A percentile compares a stretch with the other conserved stretches of the same genome.
phyloP scores from a whole-genome alignment of 805 yeast genomes.

The Candida sanyiensis region DNA sequence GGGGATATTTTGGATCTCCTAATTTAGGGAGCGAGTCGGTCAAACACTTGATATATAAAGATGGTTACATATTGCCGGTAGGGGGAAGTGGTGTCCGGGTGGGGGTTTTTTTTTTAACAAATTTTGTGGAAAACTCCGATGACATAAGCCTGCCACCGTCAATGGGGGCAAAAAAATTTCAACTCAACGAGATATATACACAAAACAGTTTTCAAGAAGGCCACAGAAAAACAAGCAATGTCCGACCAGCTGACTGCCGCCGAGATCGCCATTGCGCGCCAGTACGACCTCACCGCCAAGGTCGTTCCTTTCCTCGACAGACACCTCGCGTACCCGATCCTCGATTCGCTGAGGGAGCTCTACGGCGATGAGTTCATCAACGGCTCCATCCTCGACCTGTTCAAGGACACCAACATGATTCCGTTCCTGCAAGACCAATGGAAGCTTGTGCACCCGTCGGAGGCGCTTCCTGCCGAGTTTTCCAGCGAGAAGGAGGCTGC shows the following conservation, averaged over 20 bases:
- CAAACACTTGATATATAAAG: too few species aligned
- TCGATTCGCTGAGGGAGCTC: constrained; percentile 41
- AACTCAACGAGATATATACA: not conserved
- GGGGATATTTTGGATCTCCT: not conserved
- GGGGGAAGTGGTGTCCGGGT: not conserved
- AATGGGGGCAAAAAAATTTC: not conserved
- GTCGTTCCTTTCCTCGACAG: constrained; percentile 57
- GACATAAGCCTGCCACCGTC: not conserved
- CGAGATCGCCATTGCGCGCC: constrained; percentile 38
- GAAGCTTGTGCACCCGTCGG: constrained; percentile 34
- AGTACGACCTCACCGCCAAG: constrained; percentile 49
- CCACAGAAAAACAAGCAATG: constrained; percentile 13
- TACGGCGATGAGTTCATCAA: constrained; percentile 42
- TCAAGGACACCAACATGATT: constrained; percentile 54
- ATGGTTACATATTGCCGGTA: too few species aligned
- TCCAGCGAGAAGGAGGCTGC: constrained; percentile 34
- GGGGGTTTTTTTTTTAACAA: not conserved
- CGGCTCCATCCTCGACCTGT: constrained; percentile 44
- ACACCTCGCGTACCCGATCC: constrained; percentile 49
- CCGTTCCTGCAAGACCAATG: constrained; percentile 43
- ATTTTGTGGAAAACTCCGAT: not conserved
- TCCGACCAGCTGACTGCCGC: constrained; percentile 22
- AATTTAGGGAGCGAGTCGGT: too few species aligned
- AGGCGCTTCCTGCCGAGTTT: constrained; percentile 37
- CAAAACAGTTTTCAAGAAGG: not conserved